phyloP scores from a whole-genome alignment of 164 flowering plant species.

The Cinnamomum micranthum region DNA sequence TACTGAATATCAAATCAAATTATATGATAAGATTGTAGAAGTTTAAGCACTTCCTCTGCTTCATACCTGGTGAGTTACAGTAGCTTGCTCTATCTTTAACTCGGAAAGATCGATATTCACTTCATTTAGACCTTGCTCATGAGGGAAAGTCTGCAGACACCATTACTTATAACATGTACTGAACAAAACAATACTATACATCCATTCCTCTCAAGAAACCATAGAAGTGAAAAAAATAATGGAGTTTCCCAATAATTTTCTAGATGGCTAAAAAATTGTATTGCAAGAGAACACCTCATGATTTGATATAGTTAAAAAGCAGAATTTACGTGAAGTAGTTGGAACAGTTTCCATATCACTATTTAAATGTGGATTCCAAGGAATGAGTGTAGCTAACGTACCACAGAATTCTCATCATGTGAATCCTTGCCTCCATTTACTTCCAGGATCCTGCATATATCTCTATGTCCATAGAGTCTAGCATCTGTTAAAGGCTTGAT shows the following conservation, averaged over 20 bases:
- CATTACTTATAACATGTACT: not conserved
- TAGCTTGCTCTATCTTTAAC: constrained; percentile 28
- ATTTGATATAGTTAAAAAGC: not conserved
- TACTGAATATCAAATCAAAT: not conserved
- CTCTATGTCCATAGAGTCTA: constrained; percentile 54
- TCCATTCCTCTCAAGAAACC: not conserved
- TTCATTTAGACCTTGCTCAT: constrained; percentile 41
- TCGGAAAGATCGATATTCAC: constrained; percentile 50
- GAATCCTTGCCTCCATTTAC: constrained; percentile 54
- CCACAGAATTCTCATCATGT: constrained; percentile 36
- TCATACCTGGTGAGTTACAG: constrained; percentile 37
- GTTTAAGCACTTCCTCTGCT: not conserved
- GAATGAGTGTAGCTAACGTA: constrained; percentile 14
- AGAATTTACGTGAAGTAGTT: not conserved
- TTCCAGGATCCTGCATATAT: constrained; percentile 63
- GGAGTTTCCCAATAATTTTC: not conserved
- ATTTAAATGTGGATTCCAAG: not conserved
- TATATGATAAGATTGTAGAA: not conserved
- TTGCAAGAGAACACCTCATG: not conserved
- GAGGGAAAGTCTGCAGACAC: constrained; percentile 41
- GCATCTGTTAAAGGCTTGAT: constrained; percentile 64
- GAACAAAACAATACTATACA: no score
- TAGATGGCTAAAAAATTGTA: not conserved
- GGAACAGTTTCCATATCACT: not conserved
- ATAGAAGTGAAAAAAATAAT: not conserved